Evolutionary conservation across 2,329 filamentous ascomycete species (phyloP).

Genomic region (Cladophialophora yegresii): DNA sequence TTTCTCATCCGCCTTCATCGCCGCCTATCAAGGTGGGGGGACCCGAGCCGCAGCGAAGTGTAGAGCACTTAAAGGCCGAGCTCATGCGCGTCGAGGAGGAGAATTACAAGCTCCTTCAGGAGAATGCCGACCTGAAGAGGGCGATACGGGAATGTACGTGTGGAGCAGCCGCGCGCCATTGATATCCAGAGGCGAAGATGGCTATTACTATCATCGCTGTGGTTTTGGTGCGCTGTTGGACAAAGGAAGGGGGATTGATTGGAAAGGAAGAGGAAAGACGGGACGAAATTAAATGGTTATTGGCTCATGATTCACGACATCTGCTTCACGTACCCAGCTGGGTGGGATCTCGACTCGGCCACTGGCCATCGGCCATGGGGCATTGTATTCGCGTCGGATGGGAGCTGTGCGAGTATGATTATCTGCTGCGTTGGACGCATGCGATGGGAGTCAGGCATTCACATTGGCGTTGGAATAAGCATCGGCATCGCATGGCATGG

Average conservation of each 20-base stretch:
- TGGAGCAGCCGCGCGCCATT: slow-evolving; percentile 21
- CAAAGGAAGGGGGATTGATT: not conserved
- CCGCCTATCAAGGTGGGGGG: not conserved
- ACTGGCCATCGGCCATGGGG: not conserved
- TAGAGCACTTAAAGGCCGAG: slow-evolving; percentile 31
- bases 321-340: not conserved
- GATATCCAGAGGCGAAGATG: not conserved
- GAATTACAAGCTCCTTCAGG: slow-evolving; percentile 67
- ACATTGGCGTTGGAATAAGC: not conserved
- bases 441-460: not conserved
- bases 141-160: slow-evolving; percentile 58
- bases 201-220: not conserved
- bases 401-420: slow-evolving; percentile 1
- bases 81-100: slow-evolving; percentile 38
- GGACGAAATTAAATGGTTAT: not conserved
- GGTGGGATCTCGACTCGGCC: not conserved
- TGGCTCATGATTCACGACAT: slow-evolving; percentile 1
- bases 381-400: not conserved
- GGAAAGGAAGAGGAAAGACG: not conserved
- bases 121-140: slow-evolving; percentile 79
- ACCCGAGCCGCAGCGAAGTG: slow-evolving; percentile 1
- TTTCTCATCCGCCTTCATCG: not conserved
- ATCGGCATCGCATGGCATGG: not conserved
- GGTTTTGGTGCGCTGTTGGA: not conserved
- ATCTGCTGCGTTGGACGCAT: not conserved